Base-by-base conservation (phyloP, 2,329 filamentous ascomycete species). In the Penicillium sp. region DNA sequence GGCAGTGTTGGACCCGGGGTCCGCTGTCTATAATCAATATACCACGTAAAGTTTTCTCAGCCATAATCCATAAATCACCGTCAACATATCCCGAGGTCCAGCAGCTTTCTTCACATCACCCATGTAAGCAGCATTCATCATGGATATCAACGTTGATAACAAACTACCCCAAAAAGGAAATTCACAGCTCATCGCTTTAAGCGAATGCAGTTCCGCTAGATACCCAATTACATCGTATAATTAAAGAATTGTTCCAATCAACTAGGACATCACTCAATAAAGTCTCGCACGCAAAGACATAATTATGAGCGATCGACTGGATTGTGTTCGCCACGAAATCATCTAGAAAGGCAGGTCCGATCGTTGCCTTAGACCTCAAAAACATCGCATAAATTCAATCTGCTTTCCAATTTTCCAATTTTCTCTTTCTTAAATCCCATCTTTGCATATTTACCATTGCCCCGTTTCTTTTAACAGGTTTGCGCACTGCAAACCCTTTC, bases 1-100 rank as follows among this genome's bases (percentile, higher is more conserved):
- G 80, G 83, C 16, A 84, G 80, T 62, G 83, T 86, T 27, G 84
- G 84, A 4, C 71, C 78, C 41, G 84, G 79, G 14, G 77, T 84
- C 26, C 70, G 77, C 49, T 66, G 64, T 59, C 47, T 76, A 44
- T 75, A 61, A 64, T 49, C 14, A 47, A 36, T 53, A 42, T 42
- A 26, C 7, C 11, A 10, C 27, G 42, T 29, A n/a, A 19, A 39
- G 23, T 35, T 1, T 19, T 19, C 36, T 39, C 16, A 9, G 9
- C 18, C 10, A 38, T 39, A 11, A 19, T 8, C 11, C 19, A 39
- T 19, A 34, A 13, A 8, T 34, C 10, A 34, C 11, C 10, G 5
- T 23, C 23, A 23, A 23, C 5, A 23, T 23, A 23, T 23, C 5
- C 5, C 23, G 23, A 23, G 23, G 23, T 23, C 23, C 23, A 23